Evolutionary conservation across 2,329 filamentous ascomycete genomes (phyloP), one percentile per base, ranked within the genome.

Genomic region (Dendryphion nanum): DNA sequence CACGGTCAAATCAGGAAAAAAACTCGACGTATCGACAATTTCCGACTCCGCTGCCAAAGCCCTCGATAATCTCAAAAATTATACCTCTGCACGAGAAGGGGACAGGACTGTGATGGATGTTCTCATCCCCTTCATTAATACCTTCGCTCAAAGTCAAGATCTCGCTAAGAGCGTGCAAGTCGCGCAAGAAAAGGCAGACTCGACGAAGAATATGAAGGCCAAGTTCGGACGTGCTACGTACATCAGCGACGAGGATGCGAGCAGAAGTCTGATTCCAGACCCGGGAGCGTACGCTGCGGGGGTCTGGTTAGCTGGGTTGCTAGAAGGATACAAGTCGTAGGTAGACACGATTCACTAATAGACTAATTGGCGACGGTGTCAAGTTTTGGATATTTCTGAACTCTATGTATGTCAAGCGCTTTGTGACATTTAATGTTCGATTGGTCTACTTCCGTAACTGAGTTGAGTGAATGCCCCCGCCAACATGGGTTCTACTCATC

Each of bases 21-120:
- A 69, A 3, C 41, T 68, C 47, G n/a, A 59, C 63, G 30, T 63
- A 61, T 2, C 57, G 34, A 41, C 40, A 24, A 55, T 71, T 5
- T 69, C 61, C n/a, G 7, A 50, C 17, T 48, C 76, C 6, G 74
- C 73, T 0, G 54, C 67, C 0, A 57, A 71, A 8, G 71, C 69
- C 6, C 47, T 74, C 14, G 59, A 66, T 35, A 71, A 70, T 37
- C 41, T 74, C 30, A 67, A 69, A 45, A 63, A 76, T 54, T 97
- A 97, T 64, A 98, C 93, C 1, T 87, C 88, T 1, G 93, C 93
- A 0, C 78, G 83, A 18, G 84, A 85, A 1, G 93, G 93, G 16
- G 93, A 98, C 61, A 77, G 93, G 29, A 98, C 93, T 0, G 74
- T 97, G 14, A 79, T 97, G 37, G 93, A 98, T 66, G 89, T 91